Evolutionary conservation across 208 protist genomes (phyloP).

Genomic region (Trypanosoma brucei): DNA sequence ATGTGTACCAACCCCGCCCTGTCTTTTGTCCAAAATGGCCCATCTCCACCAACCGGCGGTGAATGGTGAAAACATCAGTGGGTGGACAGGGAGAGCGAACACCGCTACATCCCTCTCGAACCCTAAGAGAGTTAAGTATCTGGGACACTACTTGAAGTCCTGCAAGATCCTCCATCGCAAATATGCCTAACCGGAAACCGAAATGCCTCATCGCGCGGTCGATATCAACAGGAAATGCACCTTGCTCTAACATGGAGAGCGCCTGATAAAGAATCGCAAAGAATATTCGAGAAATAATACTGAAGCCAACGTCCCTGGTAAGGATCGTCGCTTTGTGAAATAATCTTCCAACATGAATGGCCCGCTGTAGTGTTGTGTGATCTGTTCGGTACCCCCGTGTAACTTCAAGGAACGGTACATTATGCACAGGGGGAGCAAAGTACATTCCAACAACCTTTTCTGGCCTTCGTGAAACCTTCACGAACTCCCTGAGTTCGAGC

Average conservation of each 20-base stretch:
- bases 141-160: slow-evolving; percentile 62
- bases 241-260: slow-evolving; percentile 79
- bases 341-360: slow-evolving; percentile 39
- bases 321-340: slow-evolving; percentile 78
- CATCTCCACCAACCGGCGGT: slow-evolving; percentile 36
- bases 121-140: slow-evolving; percentile 8
- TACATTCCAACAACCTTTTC: slow-evolving; percentile 72
- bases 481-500: slow-evolving; percentile 62
- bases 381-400: slow-evolving; percentile 32
- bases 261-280: slow-evolving; percentile 66
- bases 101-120: not conserved
- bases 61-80: slow-evolving; percentile 42
- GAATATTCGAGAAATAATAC: slow-evolving; percentile 72
- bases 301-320: slow-evolving; percentile 56
- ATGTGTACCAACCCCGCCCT: slow-evolving; percentile 74
- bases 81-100: slow-evolving; percentile 21
- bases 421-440: slow-evolving; percentile 84
- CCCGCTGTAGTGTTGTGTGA: slow-evolving; percentile 36
- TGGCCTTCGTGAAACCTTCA: slow-evolving; percentile 38
- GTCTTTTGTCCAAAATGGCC: slow-evolving; percentile 70
- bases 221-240: slow-evolving; percentile 72
- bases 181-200: slow-evolving; percentile 71
- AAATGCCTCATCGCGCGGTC: slow-evolving; percentile 66
- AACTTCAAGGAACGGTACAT: slow-evolving; percentile 82
- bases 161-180: slow-evolving; percentile 79